Evolutionary conservation across 768 basidiomycete genomes (phyloP), one percentile per base, ranked within the genome.

Genomic region (Tulasnella sp.): DNA sequence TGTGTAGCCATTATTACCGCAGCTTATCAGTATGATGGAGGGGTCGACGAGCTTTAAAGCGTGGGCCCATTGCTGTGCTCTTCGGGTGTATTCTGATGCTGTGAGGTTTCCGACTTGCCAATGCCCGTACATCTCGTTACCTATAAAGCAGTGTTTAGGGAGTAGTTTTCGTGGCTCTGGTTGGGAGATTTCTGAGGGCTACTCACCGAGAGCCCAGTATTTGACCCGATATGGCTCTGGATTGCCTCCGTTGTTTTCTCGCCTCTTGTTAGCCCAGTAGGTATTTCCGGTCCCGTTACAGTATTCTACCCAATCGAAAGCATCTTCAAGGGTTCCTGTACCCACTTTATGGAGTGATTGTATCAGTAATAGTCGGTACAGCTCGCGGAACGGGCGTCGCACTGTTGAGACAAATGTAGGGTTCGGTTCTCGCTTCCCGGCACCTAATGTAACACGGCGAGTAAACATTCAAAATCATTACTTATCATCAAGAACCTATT

Each of bases 61-160:
- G 79, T 89, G 89, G 2, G 88, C 88, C 89, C 89, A 90, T 77
- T 87, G 87, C 68, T 83, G 86, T 0, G 88, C 89, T 71, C 85
- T 86, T 79, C 86, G 85, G 36, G 86, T 86, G 80, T 90, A 90
- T 71, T 88, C 89, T 29, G 83, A 81, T 0, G 88, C 85, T 15
- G 85, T 85, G 84, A 88, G 85, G 79, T 89, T 87, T 19, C 89
- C 88, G 6, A 90, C 87, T 85, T 73, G 72, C 72, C 72, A 73
- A 45, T 38, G 7, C 17, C 72, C 72, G 29, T 58, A 73, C 72
- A 73, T 73, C 72, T 77, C 76, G 71, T 77, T 77, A 8, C 76
- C 76, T 39, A 58, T 22, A 14, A 6, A 64, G 37, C 39, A 64
- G 58, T 73, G 72, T 39, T 76, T 36, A 36, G 37, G 5, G 6